Conservation (phyloP, 805 yeast genomes). For the Candida hungchunana region DNA sequence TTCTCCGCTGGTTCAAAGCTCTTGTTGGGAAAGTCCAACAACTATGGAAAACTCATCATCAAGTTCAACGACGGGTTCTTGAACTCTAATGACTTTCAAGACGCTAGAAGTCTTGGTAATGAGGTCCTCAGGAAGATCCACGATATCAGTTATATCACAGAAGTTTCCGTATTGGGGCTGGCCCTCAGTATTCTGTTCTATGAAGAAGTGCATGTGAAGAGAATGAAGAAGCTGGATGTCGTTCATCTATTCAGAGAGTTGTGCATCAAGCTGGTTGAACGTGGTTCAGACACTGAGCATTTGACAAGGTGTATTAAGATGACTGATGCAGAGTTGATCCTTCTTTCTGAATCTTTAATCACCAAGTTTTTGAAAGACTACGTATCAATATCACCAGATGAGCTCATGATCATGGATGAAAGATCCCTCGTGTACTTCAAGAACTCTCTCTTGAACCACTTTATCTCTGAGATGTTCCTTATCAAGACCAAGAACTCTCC, state of each 20-base stretch:
- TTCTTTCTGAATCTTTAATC: conserved; percentile 4
- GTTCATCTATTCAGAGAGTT: conserved; percentile 10
- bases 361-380: conserved; percentile 14
- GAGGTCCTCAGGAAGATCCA: conserved; percentile 17
- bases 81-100: conserved; percentile 5
- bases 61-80: conserved; percentile 15
- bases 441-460: conserved; percentile 20
- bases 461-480: conserved; percentile 19
- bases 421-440: conserved; percentile 21
- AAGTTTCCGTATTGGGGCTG: conserved; percentile 18
- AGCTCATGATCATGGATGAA: conserved; percentile 16
- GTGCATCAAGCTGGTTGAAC: conserved; percentile 2
- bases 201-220: conserved; percentile 11
- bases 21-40: conserved; percentile 7
- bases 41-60: conserved; percentile 22
- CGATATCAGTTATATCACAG: conserved; percentile 15
- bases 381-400: conserved; percentile 1
- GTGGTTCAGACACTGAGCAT: conserved; percentile 11
- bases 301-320: conserved; percentile 3
- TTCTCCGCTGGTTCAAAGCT: conserved; percentile 13
- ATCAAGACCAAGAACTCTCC: conserved; percentile 5
- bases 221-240: conserved; percentile 5
- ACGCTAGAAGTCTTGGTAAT: conserved; percentile 7
- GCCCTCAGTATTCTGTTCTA: conserved; percentile 16
- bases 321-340: conserved; percentile 2